Evolutionary conservation across 257 asterid species (phyloP), one percentile per base, ranked within the genome.

Genomic region (Verbena officinalis): DNA sequence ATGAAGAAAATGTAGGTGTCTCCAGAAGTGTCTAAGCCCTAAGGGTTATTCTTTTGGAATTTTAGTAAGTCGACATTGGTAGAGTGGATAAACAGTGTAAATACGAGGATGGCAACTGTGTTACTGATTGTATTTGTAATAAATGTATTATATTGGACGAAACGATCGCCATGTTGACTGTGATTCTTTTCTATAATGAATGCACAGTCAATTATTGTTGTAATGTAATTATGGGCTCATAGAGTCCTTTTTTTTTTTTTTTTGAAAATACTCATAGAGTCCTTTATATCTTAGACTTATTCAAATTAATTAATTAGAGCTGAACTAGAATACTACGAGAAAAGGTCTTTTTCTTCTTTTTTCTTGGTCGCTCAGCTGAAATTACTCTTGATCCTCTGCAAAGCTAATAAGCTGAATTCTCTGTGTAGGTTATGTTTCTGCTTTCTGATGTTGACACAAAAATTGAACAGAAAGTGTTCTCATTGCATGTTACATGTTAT

Each of bases 91-190:
- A n/a, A 14, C 38, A 21, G 55, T 11, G 8, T 36, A 53, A 55
- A 42, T 55, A 19, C 49, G 59, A 49, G 75, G 63, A 59, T 20
- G 51, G 21, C 19, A 57, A 2, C 36, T 42, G 39, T 59, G 57
- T 45, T 51, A 19, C 30, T 34, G 40, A 43, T 59, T 46, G 27
- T 45, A 12, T 14, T 62, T 58, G 73, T 75, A 64, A 59, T 68
- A 62, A 55, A 53, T 56, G 24, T 56, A 52, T 23, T 0, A 49
- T 24, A 30, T 42, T 40, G 59, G 20, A 36, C 57, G 31, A 49
- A 36, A 55, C 21, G 54, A 68, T 14, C 21, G 52, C 52, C 63
- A 57, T 65, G 56, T 52, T 72, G 56, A 54, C 36, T 49, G 39
- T 1, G 62, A 39, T 64, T 59, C 60, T 51, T 72, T 64, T 30